phyloP scores from a whole-genome alignment of 1,139 yeast genomes.

The Taphrina wiesneri region DNA sequence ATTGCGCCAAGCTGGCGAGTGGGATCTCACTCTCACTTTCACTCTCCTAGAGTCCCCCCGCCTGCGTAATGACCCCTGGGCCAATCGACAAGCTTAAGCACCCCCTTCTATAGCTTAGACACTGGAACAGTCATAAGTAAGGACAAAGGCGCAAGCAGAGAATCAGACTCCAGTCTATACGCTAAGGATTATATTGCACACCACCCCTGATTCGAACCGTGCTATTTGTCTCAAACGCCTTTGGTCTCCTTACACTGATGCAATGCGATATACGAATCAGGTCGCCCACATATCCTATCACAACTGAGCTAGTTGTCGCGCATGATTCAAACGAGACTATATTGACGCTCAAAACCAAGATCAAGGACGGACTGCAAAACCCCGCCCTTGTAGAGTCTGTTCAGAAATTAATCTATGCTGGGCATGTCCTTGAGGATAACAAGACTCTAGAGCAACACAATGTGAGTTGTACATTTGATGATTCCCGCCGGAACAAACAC shows the following conservation, averaged over 20 bases:
- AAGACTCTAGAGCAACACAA: constrained; percentile 99
- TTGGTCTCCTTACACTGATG: not conserved
- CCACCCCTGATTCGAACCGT: not conserved
- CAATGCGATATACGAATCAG: constrained; percentile 24
- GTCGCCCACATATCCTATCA: constrained; percentile 28
- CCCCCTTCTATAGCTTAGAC: too few species aligned
- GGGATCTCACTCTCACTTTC: not conserved
- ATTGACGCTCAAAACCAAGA: constrained; percentile 98
- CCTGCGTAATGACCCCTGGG: not conserved
- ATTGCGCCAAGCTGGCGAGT: constrained; percentile 8
- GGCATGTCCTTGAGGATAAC: constrained; percentile 99
- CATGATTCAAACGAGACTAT: constrained; percentile 93
- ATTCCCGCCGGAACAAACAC: not conserved
- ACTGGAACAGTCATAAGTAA: too few species aligned
- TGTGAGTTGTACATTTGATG: constrained; percentile 52
- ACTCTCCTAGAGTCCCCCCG: too few species aligned
- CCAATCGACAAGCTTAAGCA: too few species aligned
- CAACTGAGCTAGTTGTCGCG: constrained; percentile 53
- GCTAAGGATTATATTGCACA: not conserved
- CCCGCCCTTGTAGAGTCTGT: constrained; percentile 99
- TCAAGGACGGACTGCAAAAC: constrained; percentile 73
- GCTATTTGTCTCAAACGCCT: not conserved
- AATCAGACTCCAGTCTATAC: too few species aligned
- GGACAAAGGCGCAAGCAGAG: too few species aligned
- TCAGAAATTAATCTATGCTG: constrained; percentile 99